Evolutionary conservation across 139 green algal genomes (phyloP), one percentile per base, ranked within the genome.

Genomic region (Edaphochlamys debaryana): DNA sequence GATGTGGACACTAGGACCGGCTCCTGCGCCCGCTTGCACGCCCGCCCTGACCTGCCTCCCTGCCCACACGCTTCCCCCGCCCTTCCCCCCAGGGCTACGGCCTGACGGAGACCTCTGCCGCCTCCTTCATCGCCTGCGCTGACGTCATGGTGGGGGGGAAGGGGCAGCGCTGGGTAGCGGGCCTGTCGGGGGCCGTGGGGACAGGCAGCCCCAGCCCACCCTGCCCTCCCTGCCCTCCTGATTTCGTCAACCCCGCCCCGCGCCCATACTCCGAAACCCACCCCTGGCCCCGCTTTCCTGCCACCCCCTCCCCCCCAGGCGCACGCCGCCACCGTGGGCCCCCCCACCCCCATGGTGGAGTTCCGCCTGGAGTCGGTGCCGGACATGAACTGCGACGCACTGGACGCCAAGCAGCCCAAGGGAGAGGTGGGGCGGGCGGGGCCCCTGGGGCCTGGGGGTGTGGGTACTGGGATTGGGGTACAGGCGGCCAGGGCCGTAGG

Each of bases 41-140:
- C 9, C 11, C 45, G 45, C 45, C 11, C 45, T 54, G 11, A 54
- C 45, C 45, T 22, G 11, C 45, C 45, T 13, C 9, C 9, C 45
- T 22, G 11, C 45, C 11, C 60, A 67, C 48, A 72, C n/a, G 22
- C 62, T 34, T n/a, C 45, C 32, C 71, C 64, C 27, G 84, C 91
- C 42, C 93, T 97, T 62, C 15, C 52, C 13, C 52, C 15, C 56
- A 63, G 91, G 96, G 95, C 76, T 98, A 98, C 73, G 96, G 96
- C 67, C 89, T 98, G 34, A 98, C 96, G 0, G 96, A 98, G 92
- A 98, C 94, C 2, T 94, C 91, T 79, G 95, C 95, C 0, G 90
- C 91, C 30, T 95, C 93, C 67, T 96, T 94, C 91, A 93, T 96
- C 69, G 89, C 92, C 2, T 66, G 85, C 5, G 90, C 93, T 0